phyloP scores from a whole-genome alignment of 495 filamentous ascomycete species.

The Aspergillus panamensis region DNA sequence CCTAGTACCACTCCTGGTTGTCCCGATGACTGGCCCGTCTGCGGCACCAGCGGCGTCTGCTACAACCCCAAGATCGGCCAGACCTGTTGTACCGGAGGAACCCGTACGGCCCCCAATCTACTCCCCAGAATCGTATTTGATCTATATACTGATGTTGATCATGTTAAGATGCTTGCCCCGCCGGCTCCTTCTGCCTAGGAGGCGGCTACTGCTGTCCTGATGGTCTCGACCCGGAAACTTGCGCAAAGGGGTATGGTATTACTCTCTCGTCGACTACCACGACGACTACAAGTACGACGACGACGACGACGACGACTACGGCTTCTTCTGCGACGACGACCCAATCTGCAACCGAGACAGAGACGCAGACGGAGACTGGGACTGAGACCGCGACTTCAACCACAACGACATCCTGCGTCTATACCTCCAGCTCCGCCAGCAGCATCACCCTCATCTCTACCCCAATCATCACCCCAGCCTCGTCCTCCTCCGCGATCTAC shows the following conservation, averaged over 20 bases:
- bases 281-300: not conserved
- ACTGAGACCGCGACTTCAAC: not conserved
- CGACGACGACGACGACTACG: not conserved
- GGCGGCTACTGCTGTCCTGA: conserved; percentile 17
- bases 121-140: not conserved
- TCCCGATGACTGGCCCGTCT: conserved; percentile 12
- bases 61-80: conserved; percentile 15
- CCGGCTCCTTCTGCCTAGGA: conserved; percentile 16
- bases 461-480: conserved; percentile 7
- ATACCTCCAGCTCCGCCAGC: conserved; percentile 9
- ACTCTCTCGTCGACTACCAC: conserved; percentile 5
- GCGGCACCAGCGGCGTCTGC: conserved; percentile 17
- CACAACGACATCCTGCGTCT: not conserved
- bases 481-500: not conserved
- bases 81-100: conserved; percentile 19
- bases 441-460: conserved; percentile 14
- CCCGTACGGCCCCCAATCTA: conserved; percentile 11
- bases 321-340: not conserved
- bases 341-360: not conserved
- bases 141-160: not conserved
- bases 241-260: conserved; percentile 13
- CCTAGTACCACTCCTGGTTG: conserved; percentile 17
- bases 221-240: conserved; percentile 13
- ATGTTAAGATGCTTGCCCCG: conserved; percentile 16
- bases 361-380: not conserved